Evolutionary conservation across 2,329 filamentous ascomycete genomes (phyloP), one percentile per base, ranked within the genome.

Genomic region (Diatrype stigma): DNA sequence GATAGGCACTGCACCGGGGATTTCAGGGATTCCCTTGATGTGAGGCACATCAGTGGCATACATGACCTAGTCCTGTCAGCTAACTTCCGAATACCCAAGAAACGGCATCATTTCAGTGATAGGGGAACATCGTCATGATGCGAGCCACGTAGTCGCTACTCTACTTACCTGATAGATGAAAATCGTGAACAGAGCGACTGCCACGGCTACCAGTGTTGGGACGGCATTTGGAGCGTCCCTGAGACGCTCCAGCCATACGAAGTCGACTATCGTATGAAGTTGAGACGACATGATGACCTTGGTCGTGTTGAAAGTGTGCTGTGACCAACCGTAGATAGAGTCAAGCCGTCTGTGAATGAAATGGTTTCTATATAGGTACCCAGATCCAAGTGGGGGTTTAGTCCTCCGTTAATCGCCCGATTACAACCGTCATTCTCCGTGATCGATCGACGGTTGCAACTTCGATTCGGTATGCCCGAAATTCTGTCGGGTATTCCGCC

Each of bases 1-100:
- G 10, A 80, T 65, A 1, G 77, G 78, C 1, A 75, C 59, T 2
- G 76, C 75, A 14, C 73, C 73, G 2, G 78, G 77, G 14, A 80
- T 74, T 47, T 80, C 74, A 14, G 70, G 26, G 26, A 30, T 30
- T 5, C 73, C 73, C 46, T 68, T 70, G 54, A 80, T 79, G 46
- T 72, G 67, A 1, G 75, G 72, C 21, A 79, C 72, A 50, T 80
- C 76, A 4, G 76, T 79, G 11, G 50, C 48, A 46, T 57, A 67
- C 2, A 59, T 55, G 7, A 57, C 56, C 66, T 58, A 59, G 42
- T 17, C 6, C 6, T 44, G 47, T 48, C 26, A 48, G 47, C 47
- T 22, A 8, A 19, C 17, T 30, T 48, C 5, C 23, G 35, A 6
- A 38, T 10, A 34, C 14, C 8, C 17, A 50, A 42, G 28, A 21